phyloP scores from a whole-genome alignment of 164 flowering plant genomes.

The Stephania yunnanensis region DNA sequence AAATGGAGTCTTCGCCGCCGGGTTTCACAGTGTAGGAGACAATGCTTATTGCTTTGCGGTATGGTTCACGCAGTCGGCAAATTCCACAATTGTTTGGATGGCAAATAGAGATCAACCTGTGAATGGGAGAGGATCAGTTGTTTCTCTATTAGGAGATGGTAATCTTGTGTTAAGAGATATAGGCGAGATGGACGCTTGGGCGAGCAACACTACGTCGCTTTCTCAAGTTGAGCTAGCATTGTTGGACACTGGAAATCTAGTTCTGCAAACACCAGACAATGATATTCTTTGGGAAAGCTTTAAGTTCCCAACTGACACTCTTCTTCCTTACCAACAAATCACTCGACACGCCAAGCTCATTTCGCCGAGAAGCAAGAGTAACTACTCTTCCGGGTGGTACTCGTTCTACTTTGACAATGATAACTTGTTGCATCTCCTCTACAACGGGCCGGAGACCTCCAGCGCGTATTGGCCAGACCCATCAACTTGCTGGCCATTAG shows the following conservation, averaged over 20 bases:
- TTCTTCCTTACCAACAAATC: constrained; percentile 35
- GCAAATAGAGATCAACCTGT: constrained; percentile 43
- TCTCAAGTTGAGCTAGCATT: constrained; percentile 10
- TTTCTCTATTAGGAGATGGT: constrained; percentile 20
- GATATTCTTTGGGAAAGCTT: constrained; percentile 32
- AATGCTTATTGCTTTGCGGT: constrained; percentile 28
- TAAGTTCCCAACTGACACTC: constrained; percentile 37
- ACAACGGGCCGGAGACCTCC: constrained; percentile 14
- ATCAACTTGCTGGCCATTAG: neutral
- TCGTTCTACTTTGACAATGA: constrained; percentile 34
- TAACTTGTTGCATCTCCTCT: constrained; percentile 28
- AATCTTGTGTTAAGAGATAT: constrained; percentile 28
- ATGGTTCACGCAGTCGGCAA: constrained; percentile 15
- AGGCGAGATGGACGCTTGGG: constrained; percentile 16
- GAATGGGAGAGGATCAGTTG: constrained; percentile 28
- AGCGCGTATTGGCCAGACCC: constrained; percentile 33
- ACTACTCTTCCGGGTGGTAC: constrained; percentile 32
- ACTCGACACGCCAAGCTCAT: constrained; percentile 14
- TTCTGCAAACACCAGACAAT: constrained; percentile 4
- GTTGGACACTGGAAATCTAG: constrained; percentile 30
- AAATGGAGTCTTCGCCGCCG: constrained; percentile 20
- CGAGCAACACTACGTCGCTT: constrained; percentile 8
- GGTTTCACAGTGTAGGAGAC: constrained; percentile 26
- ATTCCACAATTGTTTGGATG: constrained; percentile 30
- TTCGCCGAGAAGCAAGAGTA: constrained; percentile 24